Evolutionary conservation across 805 yeast genomes (phyloP), one percentile per base, ranked within the genome.

Genomic region (Kodamaea nitidulidarum): DNA sequence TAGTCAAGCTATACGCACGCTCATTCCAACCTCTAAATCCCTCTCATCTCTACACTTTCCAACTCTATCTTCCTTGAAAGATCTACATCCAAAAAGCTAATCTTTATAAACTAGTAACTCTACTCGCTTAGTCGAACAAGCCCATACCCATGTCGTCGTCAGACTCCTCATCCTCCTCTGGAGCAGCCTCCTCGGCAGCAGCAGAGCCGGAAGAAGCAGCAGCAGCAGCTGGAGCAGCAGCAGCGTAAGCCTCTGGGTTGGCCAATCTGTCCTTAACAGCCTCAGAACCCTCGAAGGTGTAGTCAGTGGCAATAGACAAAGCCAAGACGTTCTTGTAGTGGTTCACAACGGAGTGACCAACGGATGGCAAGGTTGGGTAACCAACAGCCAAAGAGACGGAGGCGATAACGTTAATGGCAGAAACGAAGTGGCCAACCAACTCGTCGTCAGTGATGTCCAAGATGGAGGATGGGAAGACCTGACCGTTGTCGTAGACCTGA

Each of bases 331-430:
- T 84, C 95, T 93, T 93, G 95, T 93, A 93, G 82, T 86, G 83
- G 96, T 93, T 93, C 80, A 93, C 82, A 72, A 93, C 79, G 63
- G 93, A 81, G 95, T 93, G 98, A 67, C 95, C 90, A 69, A 93
- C 98, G 61, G 98, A 88, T 73, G 98, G 96, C 70, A 93, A 76
- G 69, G 99, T 93, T 81, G 99, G 99, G 95, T 91, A 90, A 71
- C 90, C 91, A 65, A 87, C 77, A 73, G 98, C 98, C 76, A 93
- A 81, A 52, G 99, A 93, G 71, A 93, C 78, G 60, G 95, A 80
- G 67, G 98, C 91, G 67, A 93, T 86, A 83, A 86, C 76, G 78
- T 78, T 78, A 73, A 91, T 78, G 63, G 98, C 98, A 52, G 90
- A 67, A 56, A 85, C 81, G 66, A 93, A 93, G 88, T 88, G 95